Evolutionary conservation across 306 rosid species (phyloP), one percentile per base, ranked within the genome.

Genomic region (Prunus kanzakura): DNA sequence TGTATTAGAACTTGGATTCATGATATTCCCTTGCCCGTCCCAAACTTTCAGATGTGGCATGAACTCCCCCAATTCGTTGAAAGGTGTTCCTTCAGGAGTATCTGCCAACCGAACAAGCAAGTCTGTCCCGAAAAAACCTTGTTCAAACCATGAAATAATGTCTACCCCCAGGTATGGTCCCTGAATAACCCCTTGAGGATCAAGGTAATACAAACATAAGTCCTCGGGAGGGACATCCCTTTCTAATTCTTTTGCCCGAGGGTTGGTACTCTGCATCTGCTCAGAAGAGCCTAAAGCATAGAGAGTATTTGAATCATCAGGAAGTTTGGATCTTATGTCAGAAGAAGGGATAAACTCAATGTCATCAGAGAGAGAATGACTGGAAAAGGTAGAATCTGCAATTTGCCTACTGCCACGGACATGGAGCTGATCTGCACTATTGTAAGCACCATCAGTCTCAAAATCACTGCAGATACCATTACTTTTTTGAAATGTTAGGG

Each of bases 131-230:
- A 88, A 88, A 76, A 85, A 88, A 0, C 88, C 85, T 83, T 88
- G 91, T 64, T 88, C 91, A 78, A 85, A 79, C 91, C 91, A 88
- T 57, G 83, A 81, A 68, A 88, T 67, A 29, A 88, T 88, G 82
- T 88, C 91, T 13, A 75, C 84, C 79, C 89, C 91, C 30, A 85
- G 49, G 77, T 80, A 88, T 23, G 91, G 89, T 35, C 91, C 91
- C 69, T 85, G 91, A 38, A 64, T 83, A 51, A 67, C 84, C 74
- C 91, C 89, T 76, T 88, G 91, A 81, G 91, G 91, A 72, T 88
- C 91, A 81, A 88, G 84, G 79, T 88, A 88, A 72, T 72, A 85
- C 79, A 85, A 79, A 70, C 74, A 81, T 75, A 85, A 67, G 72
- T 74, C 83, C 83, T 83, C 89, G 4, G 74, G 82, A 41, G 75